These are phyloP conservation scores for Ilex asprella DNA, from an alignment of 257 asterid species.

Conservation along the genomic window DNA sequence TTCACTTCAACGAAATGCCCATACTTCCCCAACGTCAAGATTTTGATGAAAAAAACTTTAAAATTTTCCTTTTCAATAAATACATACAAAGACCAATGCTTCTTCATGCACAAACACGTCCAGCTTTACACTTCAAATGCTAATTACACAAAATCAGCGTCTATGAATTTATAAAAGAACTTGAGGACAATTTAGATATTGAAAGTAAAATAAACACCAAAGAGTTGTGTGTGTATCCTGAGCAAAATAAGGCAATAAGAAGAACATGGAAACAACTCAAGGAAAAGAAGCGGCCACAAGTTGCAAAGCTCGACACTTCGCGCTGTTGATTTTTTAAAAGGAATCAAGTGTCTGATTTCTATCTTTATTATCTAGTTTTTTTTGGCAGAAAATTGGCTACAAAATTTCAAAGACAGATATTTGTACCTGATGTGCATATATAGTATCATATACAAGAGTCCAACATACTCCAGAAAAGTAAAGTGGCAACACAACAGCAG, in stretches of 20 bases:
- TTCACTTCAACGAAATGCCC: not conserved
- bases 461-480: not conserved
- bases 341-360: too few relatives aligned
- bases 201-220: too few relatives aligned
- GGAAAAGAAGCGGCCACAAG: too few relatives aligned
- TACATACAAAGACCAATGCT: not conserved
- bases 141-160: not conserved
- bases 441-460: slow-evolving; percentile 8
- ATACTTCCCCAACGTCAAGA: too few relatives aligned
- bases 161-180: too few relatives aligned
- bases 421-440: slow-evolving; percentile 86
- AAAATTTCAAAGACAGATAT: slow-evolving; percentile 6
- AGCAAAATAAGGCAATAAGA: not conserved
- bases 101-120: slow-evolving; percentile 1
- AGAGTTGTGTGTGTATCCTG: too few relatives aligned
- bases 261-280: not conserved
- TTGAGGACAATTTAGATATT: too few relatives aligned
- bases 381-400: slow-evolving; percentile 4
- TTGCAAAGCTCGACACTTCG: too few relatives aligned
- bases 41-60: too few relatives aligned
- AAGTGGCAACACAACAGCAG: slow-evolving; percentile 63
- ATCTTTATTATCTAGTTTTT: not conserved
- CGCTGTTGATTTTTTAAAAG: too few relatives aligned
- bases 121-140: slow-evolving; percentile 3
- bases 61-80: too few relatives aligned